Conservation (phyloP, 2,329 filamentous ascomycete species). For the Fusarium piperis region DNA sequence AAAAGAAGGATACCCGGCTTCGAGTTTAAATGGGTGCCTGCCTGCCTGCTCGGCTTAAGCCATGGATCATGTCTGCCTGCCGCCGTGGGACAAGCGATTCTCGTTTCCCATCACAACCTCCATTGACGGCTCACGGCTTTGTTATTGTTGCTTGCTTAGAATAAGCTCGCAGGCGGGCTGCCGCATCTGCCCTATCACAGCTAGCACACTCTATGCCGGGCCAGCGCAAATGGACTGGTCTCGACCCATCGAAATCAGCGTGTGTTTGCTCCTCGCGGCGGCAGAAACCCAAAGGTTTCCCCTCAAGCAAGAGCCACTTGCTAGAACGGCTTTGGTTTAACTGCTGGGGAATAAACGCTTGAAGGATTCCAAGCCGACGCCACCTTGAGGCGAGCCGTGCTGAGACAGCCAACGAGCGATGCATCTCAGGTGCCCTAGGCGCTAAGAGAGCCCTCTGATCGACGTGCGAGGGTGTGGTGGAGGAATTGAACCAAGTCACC, state of each 20-base stretch:
- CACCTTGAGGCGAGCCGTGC: slow-evolving; percentile 12
- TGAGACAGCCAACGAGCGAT: slow-evolving; percentile 20
- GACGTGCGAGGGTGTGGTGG: slow-evolving; percentile 19
- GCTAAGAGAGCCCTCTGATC: slow-evolving; percentile 33
- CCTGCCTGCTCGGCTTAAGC: background rate
- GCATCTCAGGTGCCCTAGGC: slow-evolving; percentile 16
- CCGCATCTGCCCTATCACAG: background rate
- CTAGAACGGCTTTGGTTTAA: background rate
- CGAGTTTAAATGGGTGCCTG: background rate
- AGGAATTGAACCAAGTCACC: slow-evolving; percentile 14
- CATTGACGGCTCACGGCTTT: slow-evolving; percentile 8
- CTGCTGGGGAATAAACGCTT: background rate
- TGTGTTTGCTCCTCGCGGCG: slow-evolving; percentile 1
- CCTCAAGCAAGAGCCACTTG: background rate
- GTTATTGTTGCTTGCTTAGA: background rate
- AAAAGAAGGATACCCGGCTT: background rate
- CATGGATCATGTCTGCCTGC: background rate
- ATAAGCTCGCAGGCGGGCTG: background rate
- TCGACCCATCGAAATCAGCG: slow-evolving; percentile 5
- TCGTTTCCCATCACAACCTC: slow-evolving; percentile 28
- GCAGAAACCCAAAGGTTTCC: background rate
- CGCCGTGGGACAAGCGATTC: background rate
- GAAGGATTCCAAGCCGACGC: slow-evolving; percentile 18
- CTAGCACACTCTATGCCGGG: slow-evolving; percentile 1
- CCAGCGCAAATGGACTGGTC: slow-evolving; percentile 5